Evolutionary conservation across 75 land plant species (phyloP), one percentile per base, ranked within the genome.

Genomic region (Ceratopteris richardii): DNA sequence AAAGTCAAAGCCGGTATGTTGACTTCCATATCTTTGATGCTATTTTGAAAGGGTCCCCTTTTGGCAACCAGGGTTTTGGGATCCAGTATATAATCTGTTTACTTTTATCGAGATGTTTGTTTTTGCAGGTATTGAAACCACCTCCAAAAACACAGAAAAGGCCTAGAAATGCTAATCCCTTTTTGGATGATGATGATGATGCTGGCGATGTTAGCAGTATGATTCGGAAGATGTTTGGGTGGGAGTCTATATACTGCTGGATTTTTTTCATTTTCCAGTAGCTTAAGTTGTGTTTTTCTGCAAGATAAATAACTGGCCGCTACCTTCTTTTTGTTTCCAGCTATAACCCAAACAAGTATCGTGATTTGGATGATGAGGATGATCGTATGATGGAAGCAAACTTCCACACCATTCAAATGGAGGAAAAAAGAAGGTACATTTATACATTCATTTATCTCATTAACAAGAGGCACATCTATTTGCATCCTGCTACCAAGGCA

Each of bases 351-450:
- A 55, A 55, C 21, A 75, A 70, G 44, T 75, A 75, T 48, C 36
- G 60, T 23, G 70, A 72, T 31, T 4, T 56, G 44, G 79, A 76
- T 51, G 69, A 65, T 62, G 71, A 75, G 18, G 79, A 76, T 57
- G 75, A 71, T 58, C 21, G 57, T 17, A 60, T 29, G n/a, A 76
- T 76, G 79, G 75, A 71, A 51, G 75, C 55, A 29, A 64, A 69
- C 12, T 76, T 76, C 55, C 29, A 33, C 6, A 54, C 57, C 1
- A 76, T 76, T 7, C 76, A 72, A 57, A 63, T 51, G 20, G 79
- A 76, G 57, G 79, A 76, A 50, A 33, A 29, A 23, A 60, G 77
- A n/a, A 71, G 73, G 74, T 68, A 46, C 11, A 6, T 33, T 33
- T 33, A 4, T 33, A 33, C 7, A 4, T 33, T 33, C 3, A 33